Percentiles rank a stretch among this genome's conserved stretches.
Conservation (phyloP, 2,329 filamentous ascomycete species). For the Exophiala spinifera region DNA sequence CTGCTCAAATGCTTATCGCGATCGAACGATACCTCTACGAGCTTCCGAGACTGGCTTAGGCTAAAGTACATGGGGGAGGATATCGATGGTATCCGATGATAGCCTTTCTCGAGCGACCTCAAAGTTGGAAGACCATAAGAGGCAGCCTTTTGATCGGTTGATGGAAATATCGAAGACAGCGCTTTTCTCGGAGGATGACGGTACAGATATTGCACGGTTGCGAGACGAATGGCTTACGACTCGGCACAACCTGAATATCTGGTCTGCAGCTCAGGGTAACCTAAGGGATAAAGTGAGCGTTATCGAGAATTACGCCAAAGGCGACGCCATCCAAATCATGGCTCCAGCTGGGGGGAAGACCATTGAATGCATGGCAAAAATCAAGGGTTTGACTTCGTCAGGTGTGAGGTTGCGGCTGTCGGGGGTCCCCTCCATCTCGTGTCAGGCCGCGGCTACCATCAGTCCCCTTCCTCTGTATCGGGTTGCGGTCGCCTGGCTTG, state of each 20-base stretch:
- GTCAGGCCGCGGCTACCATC: too few relatives aligned
- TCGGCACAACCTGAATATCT: constrained; percentile 36
- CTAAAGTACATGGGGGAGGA: too few relatives aligned
- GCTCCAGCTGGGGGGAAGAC: constrained; percentile 37
- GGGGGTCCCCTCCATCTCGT: background rate
- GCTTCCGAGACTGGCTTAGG: too few relatives aligned
- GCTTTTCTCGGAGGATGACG: constrained; percentile 33
- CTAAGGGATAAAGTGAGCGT: constrained; percentile 34
- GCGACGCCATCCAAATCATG: constrained; percentile 39
- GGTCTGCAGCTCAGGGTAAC: constrained; percentile 32
- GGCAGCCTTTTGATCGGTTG: constrained; percentile 33
- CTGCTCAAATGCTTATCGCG: too few relatives aligned
- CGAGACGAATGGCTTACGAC: constrained; percentile 39
- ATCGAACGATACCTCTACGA: too few relatives aligned
- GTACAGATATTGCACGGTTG: constrained; percentile 35
- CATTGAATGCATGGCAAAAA: constrained; percentile 29
- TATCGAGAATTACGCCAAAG: constrained; percentile 38
- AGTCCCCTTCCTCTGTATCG: too few relatives aligned
- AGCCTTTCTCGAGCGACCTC: constrained; percentile 31
- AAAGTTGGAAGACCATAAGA: constrained; percentile 36
- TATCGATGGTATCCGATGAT: constrained; percentile 8
- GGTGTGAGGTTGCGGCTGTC: background rate
- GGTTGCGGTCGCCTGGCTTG: too few relatives aligned
- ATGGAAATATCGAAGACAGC: constrained; percentile 34
- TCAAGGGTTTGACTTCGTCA: too few relatives aligned